Conservation (phyloP, 2,329 filamentous ascomycete genomes). For the Apiospora saccharicola region DNA sequence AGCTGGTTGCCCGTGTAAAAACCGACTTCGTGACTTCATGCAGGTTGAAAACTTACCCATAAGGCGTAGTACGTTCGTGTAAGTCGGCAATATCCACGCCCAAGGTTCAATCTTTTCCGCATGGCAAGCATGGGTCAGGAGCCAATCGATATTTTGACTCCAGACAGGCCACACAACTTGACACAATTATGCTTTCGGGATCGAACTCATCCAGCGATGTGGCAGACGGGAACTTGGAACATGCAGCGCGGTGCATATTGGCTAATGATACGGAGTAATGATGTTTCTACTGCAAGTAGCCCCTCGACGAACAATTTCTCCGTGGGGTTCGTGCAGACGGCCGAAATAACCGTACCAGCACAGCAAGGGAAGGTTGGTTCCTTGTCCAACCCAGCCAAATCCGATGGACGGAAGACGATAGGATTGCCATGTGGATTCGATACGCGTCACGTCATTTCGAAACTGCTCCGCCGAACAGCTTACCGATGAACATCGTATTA, state of each 20-base stretch:
- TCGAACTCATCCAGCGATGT: neutral
- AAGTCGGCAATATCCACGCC: neutral
- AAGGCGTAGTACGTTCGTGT: neutral
- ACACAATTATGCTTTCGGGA: neutral
- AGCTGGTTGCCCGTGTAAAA: too few relatives aligned
- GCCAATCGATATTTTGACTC: neutral
- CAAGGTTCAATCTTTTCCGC: neutral
- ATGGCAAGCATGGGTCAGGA: neutral
- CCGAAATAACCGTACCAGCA: neutral
- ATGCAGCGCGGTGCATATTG: neutral
- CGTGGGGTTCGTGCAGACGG: neutral
- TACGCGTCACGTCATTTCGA: constrained; percentile 22
- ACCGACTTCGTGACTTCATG: too few relatives aligned
- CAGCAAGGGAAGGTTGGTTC: neutral
- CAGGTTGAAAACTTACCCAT: too few relatives aligned
- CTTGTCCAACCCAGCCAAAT: neutral
- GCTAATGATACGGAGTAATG: neutral
- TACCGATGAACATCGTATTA: neutral
- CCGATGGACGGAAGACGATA: neutral
- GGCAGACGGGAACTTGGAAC: constrained; percentile 1
- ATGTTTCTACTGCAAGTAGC: neutral
- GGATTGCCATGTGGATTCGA: constrained; percentile 10
- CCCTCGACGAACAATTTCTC: neutral
- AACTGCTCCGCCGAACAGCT: neutral
- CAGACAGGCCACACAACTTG: neutral